Conservation (phyloP, 1,139 yeast genomes). For the Lodderomyces jiufengensis region DNA sequence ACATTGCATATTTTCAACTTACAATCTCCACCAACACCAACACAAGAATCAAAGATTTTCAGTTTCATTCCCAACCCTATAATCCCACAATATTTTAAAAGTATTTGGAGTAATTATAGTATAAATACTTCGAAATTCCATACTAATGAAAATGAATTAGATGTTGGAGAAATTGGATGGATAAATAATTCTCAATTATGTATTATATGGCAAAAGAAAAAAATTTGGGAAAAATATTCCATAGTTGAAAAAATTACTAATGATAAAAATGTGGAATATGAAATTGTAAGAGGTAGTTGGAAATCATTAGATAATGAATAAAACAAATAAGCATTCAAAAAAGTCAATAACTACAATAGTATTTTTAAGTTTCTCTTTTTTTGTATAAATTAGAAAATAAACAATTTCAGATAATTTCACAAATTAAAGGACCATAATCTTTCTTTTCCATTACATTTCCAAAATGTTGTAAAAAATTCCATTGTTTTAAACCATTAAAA, state of each 20-base stretch:
- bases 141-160: slow-evolving; percentile 33
- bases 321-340: not conserved
- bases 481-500: slow-evolving; percentile 44
- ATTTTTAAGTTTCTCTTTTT: no score
- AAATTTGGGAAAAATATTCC: slow-evolving; percentile 83
- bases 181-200: slow-evolving; percentile 62
- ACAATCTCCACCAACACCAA: slow-evolving; percentile 1
- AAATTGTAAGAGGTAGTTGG: slow-evolving; percentile 63
- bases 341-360: no score
- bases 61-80: slow-evolving; percentile 28
- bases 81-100: slow-evolving; percentile 70
- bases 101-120: slow-evolving; percentile 88
- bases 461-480: slow-evolving; percentile 30
- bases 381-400: no score
- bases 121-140: slow-evolving; percentile 56
- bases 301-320: slow-evolving; percentile 46
- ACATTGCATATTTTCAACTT: slow-evolving; percentile 82
- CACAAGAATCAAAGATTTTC: slow-evolving; percentile 28
- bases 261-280: slow-evolving; percentile 2
- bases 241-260: slow-evolving; percentile 42
- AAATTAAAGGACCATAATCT: slow-evolving; percentile 36
- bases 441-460: slow-evolving; percentile 16
- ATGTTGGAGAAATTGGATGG: slow-evolving; percentile 77
- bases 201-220: slow-evolving; percentile 66
- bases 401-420: slow-evolving; percentile 39